A percentile compares a stretch with the other conserved stretches of the same genome.
These are phyloP conservation scores for Phytophthora podocarpi DNA, from an alignment of 352 stramenopile genomes.

Conservation along the genomic window DNA sequence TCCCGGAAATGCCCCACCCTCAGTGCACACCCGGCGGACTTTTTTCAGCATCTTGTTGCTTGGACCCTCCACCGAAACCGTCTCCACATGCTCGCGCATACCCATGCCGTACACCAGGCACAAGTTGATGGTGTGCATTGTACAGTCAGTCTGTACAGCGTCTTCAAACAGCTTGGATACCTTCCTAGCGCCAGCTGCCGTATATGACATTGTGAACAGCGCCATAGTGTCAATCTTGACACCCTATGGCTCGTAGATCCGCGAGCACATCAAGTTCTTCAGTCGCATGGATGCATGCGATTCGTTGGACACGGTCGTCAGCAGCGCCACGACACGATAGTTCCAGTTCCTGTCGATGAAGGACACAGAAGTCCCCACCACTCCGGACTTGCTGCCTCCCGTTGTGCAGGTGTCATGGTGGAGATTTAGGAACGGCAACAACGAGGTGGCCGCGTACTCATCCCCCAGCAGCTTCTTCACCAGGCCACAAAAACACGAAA, in stretches of 20 bases:
- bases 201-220: background rate
- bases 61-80: background rate
- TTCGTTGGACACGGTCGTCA: background rate
- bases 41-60: too few relatives aligned
- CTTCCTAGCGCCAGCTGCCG: background rate
- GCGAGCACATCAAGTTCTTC: background rate
- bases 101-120: background rate
- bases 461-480: too few relatives aligned
- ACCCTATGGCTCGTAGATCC: background rate
- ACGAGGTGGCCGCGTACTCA: too few relatives aligned
- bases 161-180: background rate
- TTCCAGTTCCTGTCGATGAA: conserved; percentile 1
- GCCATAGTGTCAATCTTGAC: background rate
- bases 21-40: too few relatives aligned
- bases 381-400: background rate
- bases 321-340: background rate
- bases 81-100: background rate
- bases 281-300: background rate
- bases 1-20: too few relatives aligned
- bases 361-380: background rate
- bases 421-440: too few relatives aligned
- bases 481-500: too few relatives aligned
- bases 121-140: background rate
- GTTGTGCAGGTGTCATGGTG: background rate
- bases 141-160: background rate